Evolutionary conservation across 805 yeast genomes (phyloP).

Genomic region (Metschnikowia santaceciliae): DNA sequence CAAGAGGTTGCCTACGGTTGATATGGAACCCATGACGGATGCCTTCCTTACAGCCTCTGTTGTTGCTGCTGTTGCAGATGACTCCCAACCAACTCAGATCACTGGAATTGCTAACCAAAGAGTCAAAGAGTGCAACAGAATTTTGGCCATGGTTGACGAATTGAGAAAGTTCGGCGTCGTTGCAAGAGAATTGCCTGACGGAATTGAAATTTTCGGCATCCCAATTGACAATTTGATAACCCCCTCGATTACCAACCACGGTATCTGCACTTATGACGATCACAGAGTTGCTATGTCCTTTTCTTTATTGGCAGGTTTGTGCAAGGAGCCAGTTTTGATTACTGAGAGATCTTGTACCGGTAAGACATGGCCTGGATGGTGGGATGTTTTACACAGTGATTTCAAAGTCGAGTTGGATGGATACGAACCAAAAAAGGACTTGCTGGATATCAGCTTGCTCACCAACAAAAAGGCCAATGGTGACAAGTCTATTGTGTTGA

Average conservation of each 20-base stretch:
- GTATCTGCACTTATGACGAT: conserved; percentile 82
- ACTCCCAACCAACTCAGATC: conserved; percentile 59
- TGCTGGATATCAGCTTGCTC: conserved; percentile 17
- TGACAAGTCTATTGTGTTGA: conserved; percentile 62
- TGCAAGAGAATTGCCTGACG: conserved; percentile 86
- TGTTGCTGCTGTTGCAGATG: conserved; percentile 84
- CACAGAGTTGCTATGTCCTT: conserved; percentile 98
- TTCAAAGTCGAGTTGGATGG: conserved; percentile 71
- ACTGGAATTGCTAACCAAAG: conserved; percentile 97
- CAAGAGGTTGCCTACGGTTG: conserved; percentile 69
- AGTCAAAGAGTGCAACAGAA: conserved; percentile 95
- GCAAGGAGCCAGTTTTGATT: conserved; percentile 59
- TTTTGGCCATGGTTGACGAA: conserved; percentile 88
- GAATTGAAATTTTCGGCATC: conserved; percentile 81
- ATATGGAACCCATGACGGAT: conserved; percentile 99
- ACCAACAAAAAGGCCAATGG: conserved; percentile 31
- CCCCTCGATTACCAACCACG: conserved; percentile 51
- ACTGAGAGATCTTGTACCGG: conserved; percentile 90
- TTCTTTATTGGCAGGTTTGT: conserved; percentile 78
- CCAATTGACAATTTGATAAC: conserved; percentile 45
- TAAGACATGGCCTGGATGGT: conserved; percentile 99
- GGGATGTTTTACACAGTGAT: conserved; percentile 81
- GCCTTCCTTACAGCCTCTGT: conserved; percentile 96
- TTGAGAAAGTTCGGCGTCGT: conserved; percentile 86
- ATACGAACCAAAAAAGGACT: conserved; percentile 40